These are phyloP conservation scores for Beauveria sp. DNA, from an alignment of 2,329 filamentous ascomycete species.

Conservation along the genomic window DNA sequence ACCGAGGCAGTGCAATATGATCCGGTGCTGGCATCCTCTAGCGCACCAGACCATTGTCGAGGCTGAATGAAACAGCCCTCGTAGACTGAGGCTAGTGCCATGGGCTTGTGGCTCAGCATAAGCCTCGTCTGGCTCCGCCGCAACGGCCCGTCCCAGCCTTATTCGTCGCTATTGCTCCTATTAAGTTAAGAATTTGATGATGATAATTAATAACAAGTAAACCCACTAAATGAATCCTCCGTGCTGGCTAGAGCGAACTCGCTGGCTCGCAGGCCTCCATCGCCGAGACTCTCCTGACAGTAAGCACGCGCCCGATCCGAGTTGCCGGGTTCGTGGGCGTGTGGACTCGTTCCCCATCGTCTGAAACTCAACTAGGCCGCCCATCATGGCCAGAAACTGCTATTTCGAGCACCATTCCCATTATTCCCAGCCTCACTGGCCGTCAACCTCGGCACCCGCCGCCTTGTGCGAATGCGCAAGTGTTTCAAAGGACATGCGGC, in stretches of 20 bases:
- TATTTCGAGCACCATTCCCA: not conserved
- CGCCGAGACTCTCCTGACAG: not conserved
- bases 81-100: not conserved
- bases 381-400: not conserved
- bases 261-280: conserved; percentile 3
- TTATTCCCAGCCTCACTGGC: not conserved
- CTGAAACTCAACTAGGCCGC: not conserved
- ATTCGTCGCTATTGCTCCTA: not conserved
- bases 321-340: conserved; percentile 7
- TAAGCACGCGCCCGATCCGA: conserved; percentile 5
- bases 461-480: not conserved
- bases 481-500: not conserved
- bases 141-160: conserved; percentile 10
- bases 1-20: conserved; percentile 2
- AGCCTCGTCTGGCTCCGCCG: not conserved
- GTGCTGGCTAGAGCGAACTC: too few relatives aligned
- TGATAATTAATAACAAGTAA: not conserved
- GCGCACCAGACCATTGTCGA: not conserved
- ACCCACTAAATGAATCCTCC: not conserved
- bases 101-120: not conserved
- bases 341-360: not conserved
- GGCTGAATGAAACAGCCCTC: not conserved
- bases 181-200: not conserved
- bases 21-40: not conserved
- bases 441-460: too few relatives aligned